A percentile compares a stretch with the other conserved stretches of the same genome.
Evolutionary conservation across 2,329 filamentous ascomycete species (phyloP).

Genomic region (Madurella fahalii): DNA sequence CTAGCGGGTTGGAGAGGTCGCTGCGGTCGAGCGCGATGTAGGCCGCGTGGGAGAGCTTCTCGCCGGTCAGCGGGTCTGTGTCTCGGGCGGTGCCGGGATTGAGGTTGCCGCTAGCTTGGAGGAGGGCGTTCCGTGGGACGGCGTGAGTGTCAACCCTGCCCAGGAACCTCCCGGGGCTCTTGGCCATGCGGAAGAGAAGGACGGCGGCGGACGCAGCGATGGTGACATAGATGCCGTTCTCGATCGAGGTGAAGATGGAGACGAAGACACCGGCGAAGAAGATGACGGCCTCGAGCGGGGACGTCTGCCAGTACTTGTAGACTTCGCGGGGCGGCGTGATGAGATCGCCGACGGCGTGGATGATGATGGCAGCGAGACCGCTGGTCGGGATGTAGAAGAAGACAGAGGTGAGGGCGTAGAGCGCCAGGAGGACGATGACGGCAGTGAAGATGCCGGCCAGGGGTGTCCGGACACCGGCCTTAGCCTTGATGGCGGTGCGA

Average conservation of each 20-base stretch:
- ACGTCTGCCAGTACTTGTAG: constrained; percentile 74
- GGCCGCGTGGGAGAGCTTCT: constrained; percentile 28
- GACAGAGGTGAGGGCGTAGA: constrained; percentile 71
- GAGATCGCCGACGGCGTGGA: constrained; percentile 76
- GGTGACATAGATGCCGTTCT: constrained; percentile 49
- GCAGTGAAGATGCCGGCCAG: constrained; percentile 76
- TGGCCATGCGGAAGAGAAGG: constrained; percentile 43
- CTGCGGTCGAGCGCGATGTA: constrained; percentile 40
- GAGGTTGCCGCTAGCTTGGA: constrained; percentile 8
- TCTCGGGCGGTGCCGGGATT: too few species aligned
- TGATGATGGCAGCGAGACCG: constrained; percentile 70
- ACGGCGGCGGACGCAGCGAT: constrained; percentile 41
- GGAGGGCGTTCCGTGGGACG: constrained; percentile 14
- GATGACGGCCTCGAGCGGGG: constrained; percentile 68
- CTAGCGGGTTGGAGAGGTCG: constrained; percentile 43
- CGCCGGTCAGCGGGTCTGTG: neutral
- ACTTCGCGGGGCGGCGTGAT: constrained; percentile 69
- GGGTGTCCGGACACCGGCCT: constrained; percentile 76
- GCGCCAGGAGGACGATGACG: constrained; percentile 67
- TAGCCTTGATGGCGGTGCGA: constrained; percentile 78
- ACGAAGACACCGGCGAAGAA: constrained; percentile 69
- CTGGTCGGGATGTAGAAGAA: constrained; percentile 79
- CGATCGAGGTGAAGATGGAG: constrained; percentile 47
- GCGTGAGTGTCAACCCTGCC: constrained; percentile 33
- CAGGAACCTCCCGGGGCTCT: constrained; percentile 45